Base-by-base conservation (phyloP, 352 stramenopile species). In the Salisapilia sapeloensis region DNA sequence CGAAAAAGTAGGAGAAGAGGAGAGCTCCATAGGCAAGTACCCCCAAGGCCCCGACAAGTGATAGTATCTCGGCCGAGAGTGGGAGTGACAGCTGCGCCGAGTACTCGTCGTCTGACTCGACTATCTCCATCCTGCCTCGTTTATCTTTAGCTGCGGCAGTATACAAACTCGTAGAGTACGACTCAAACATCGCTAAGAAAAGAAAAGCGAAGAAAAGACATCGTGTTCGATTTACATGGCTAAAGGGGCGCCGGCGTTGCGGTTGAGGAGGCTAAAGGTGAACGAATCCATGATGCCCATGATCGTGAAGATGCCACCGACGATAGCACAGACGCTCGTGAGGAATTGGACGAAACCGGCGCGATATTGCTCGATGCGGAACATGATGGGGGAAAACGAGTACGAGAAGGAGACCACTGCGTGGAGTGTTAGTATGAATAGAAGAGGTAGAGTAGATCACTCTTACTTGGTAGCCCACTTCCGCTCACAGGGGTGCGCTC, bases 401-500 rank as follows among this genome's bases (percentile, higher is more conserved):
- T 98, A 98, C 43, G 87, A 79, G 45, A 99, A 95, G 35, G 95
- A 96, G 9, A 99, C 81, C 46, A 95, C 92, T 56, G 71, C 63
- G 32, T 82, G 37, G 44, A 43, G 30, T 21, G 36, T 26, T 11
- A 38, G 13, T 12, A 7, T 33, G 31, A 27, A 15, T 24, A 42
- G 7, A 46, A 15, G 18, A 28, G 3, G 12, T 33, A 11, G 13
- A 19, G 30, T 13, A 16, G 4, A 33, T 9, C 18, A 21, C 6
- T 72, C 64, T 44, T 70, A 86, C 75, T 79, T 3, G 75, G 75
- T 0, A 90, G 49, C 2, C 71, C 70, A 51, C 85, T 84, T 45
- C 85, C 64, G 36, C 41, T 95, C 50, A 80, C 89, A 56, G 58
- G 82, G 20, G 76, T 82, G 36, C 85, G 63, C 50, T 79, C 48